A percentile compares a stretch with the other conserved stretches of the same genome.
These are phyloP conservation scores for Candida sanyaensis DNA, from an alignment of 1,139 yeast species.

Conservation along the genomic window DNA sequence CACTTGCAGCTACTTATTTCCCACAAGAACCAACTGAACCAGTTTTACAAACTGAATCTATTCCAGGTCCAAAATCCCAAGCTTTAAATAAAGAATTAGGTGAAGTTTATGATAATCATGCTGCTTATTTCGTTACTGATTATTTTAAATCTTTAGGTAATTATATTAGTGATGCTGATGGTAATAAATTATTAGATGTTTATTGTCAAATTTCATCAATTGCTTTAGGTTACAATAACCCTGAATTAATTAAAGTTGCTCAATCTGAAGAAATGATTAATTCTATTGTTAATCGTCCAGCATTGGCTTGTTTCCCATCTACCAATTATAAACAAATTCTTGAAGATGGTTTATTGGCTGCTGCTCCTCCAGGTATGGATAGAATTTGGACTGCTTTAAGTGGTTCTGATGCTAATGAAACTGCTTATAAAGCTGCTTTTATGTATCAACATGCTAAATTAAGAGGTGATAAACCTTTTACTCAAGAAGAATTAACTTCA, in stretches of 20 bases:
- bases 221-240: slow-evolving; percentile 75
- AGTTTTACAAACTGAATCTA: slow-evolving; percentile 38
- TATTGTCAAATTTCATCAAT: slow-evolving; percentile 77
- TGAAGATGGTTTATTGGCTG: slow-evolving; percentile 57
- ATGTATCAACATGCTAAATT: slow-evolving; percentile 66
- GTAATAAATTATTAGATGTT: slow-evolving; percentile 62
- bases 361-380: slow-evolving; percentile 69
- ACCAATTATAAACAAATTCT: slow-evolving; percentile 52
- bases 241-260: slow-evolving; percentile 63
- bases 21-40: slow-evolving; percentile 62
- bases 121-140: slow-evolving; percentile 70
- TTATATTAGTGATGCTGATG: slow-evolving; percentile 71
- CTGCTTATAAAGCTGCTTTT: slow-evolving; percentile 77
- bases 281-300: slow-evolving; percentile 73
- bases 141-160: slow-evolving; percentile 68
- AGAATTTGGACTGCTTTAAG: slow-evolving; percentile 71
- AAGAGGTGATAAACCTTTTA: slow-evolving; percentile 57
- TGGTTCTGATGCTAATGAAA: slow-evolving; percentile 77
- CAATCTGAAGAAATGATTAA: slow-evolving; percentile 65
- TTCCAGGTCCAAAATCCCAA: slow-evolving; percentile 65
- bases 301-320: slow-evolving; percentile 73
- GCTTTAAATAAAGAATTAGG: slow-evolving; percentile 51
- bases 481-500: slow-evolving; percentile 55
- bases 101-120: slow-evolving; percentile 62
- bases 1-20: slow-evolving; percentile 25